phyloP scores from a whole-genome alignment of 257 asterid species.

The Leonotis leonurus region DNA sequence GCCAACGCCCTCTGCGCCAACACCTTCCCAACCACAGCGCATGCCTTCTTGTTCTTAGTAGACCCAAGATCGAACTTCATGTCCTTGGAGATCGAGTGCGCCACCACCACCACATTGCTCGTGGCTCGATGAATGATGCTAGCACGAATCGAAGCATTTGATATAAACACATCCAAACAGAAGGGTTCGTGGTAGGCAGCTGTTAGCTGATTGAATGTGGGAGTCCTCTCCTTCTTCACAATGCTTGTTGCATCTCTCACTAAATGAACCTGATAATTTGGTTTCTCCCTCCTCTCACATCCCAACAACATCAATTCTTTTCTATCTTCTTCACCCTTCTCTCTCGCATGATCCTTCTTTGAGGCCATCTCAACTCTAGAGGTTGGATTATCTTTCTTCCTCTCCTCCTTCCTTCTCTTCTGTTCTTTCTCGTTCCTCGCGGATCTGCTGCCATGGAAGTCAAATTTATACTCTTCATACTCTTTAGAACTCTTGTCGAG shows the following conservation, averaged over 20 bases:
- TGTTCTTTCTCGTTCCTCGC: constrained; percentile 27
- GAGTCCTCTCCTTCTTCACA: constrained; percentile 33
- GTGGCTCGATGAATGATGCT: constrained; percentile 78
- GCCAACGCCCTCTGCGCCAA: constrained; percentile 76
- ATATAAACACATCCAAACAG: constrained; percentile 65
- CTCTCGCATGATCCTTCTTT: constrained; percentile 22
- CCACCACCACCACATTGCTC: constrained; percentile 74
- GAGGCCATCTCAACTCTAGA: constrained; percentile 18
- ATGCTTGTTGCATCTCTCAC: constrained; percentile 17
- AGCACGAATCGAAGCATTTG: constrained; percentile 72
- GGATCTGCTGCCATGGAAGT: constrained; percentile 57
- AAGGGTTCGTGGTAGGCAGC: constrained; percentile 82
- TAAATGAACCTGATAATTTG: constrained; percentile 18
- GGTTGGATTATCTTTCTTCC: constrained; percentile 23
- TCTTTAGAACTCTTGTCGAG: constrained; percentile 73
- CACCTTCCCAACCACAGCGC: constrained; percentile 53
- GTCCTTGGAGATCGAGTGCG: constrained; percentile 86
- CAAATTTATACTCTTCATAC: constrained; percentile 62
- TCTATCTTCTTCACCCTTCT: constrained; percentile 20
- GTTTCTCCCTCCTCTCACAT: not conserved
- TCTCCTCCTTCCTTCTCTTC: constrained; percentile 21
- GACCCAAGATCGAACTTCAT: constrained; percentile 74
- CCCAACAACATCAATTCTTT: not conserved
- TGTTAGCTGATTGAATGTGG: constrained; percentile 70
- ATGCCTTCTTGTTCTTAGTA: constrained; percentile 57